Evolutionary conservation across 179 eudicot genomes (phyloP).

Genomic region (Dionaea muscipula): DNA sequence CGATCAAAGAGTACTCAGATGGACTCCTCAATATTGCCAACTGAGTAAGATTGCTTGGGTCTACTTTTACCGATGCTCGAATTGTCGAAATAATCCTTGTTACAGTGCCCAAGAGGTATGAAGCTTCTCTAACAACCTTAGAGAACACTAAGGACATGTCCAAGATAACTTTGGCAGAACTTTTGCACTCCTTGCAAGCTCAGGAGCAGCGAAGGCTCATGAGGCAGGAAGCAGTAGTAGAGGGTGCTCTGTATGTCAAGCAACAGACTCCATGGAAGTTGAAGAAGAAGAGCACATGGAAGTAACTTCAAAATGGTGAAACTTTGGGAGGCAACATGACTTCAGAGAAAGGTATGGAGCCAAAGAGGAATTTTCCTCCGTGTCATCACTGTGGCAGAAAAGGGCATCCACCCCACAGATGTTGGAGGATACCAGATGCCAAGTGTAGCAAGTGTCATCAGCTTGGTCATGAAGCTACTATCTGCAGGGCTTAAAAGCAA

Average conservation of each 20-base stretch:
- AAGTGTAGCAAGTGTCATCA: not conserved
- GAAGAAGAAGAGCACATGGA: too few relatives aligned
- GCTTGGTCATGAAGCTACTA: not conserved
- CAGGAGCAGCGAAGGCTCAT: not conserved
- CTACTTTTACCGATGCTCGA: too few relatives aligned
- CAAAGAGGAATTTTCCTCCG: not conserved
- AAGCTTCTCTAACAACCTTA: not conserved
- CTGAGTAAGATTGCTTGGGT: not conserved
- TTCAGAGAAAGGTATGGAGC: not conserved
- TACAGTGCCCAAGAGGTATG: not conserved
- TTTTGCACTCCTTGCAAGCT: not conserved
- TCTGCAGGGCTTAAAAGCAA: not conserved
- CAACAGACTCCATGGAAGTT: too few relatives aligned
- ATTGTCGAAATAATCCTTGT: slow-evolving; percentile 1
- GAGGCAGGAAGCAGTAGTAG: not conserved
- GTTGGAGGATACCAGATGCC: not conserved
- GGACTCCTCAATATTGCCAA: not conserved
- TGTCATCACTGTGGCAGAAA: not conserved
- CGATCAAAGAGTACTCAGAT: not conserved
- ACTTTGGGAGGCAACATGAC: too few relatives aligned
- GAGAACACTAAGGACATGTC: not conserved
- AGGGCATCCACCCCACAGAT: not conserved
- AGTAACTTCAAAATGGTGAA: too few relatives aligned
- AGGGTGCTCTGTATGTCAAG: not conserved
- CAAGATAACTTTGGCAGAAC: not conserved